These are phyloP conservation scores for Simmondsia chinensis DNA, from an alignment of 148 eudicot species.

Conservation along the genomic window DNA sequence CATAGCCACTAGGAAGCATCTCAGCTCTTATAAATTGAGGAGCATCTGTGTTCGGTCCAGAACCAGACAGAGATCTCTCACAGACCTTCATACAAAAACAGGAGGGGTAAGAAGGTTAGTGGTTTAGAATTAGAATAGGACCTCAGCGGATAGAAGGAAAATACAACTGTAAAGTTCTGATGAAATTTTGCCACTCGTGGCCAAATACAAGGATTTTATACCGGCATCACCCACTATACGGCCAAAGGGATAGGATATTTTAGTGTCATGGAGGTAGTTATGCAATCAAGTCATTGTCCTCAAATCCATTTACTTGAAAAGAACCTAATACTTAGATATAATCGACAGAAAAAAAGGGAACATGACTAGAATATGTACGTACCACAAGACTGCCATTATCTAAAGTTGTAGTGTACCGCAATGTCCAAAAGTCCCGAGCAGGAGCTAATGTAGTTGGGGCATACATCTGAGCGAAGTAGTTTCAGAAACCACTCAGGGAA, in stretches of 20 bases:
- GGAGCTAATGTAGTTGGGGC: slow-evolving; percentile 97
- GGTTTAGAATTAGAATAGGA: too few relatives aligned
- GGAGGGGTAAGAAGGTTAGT: slow-evolving; percentile 8
- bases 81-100: slow-evolving; percentile 46
- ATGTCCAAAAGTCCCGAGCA: slow-evolving; percentile 93
- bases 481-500: not conserved
- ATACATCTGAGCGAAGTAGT: slow-evolving; percentile 46
- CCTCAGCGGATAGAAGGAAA: too few relatives aligned
- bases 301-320: too few relatives aligned
- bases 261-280: too few relatives aligned
- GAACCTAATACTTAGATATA: too few relatives aligned
- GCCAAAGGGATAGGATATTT: too few relatives aligned
- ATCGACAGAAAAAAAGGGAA: not conserved
- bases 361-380: slow-evolving; percentile 10
- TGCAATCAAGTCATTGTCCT: too few relatives aligned
- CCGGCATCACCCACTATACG: too few relatives aligned
- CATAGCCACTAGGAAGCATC: slow-evolving; percentile 91
- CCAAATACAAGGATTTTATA: too few relatives aligned
- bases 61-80: slow-evolving; percentile 91
- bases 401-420: slow-evolving; percentile 85
- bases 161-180: too few relatives aligned
- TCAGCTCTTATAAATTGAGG: slow-evolving; percentile 84
- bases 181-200: too few relatives aligned
- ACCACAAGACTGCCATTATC: slow-evolving; percentile 96
- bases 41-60: slow-evolving; percentile 73